These are phyloP conservation scores for Colletotrichum melonis DNA, from an alignment of 2,329 filamentous ascomycete species.

Conservation along the genomic window DNA sequence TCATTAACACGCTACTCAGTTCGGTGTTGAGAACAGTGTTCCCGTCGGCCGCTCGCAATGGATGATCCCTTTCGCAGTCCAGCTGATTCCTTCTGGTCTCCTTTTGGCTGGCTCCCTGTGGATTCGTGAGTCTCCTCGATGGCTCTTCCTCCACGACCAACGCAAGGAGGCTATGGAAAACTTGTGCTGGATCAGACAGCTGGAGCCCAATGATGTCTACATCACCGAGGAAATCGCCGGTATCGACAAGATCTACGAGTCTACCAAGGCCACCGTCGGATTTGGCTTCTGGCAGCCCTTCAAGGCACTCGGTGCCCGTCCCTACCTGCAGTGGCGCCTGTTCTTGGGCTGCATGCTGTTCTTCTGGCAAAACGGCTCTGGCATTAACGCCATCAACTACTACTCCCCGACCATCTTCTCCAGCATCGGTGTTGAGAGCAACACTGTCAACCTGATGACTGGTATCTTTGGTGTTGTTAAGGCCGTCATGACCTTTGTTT, in stretches of 20 bases:
- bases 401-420: slow-evolving; percentile 71
- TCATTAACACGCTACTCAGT: slow-evolving; percentile 42
- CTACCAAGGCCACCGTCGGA: slow-evolving; percentile 64
- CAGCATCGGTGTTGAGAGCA: slow-evolving; percentile 26
- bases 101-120: slow-evolving; percentile 60
- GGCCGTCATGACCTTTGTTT: slow-evolving; percentile 71
- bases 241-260: slow-evolving; percentile 61
- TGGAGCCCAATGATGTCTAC: slow-evolving; percentile 62
- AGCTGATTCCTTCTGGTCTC: slow-evolving; percentile 65
- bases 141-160: slow-evolving; percentile 66
- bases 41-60: slow-evolving; percentile 45
- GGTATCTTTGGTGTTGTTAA: slow-evolving; percentile 77
- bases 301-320: slow-evolving; percentile 57
- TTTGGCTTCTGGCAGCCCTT: slow-evolving; percentile 71
- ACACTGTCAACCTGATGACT: slow-evolving; percentile 61
- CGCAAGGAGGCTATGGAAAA: slow-evolving; percentile 62
- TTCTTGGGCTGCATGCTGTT: slow-evolving; percentile 73
- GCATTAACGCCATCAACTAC: slow-evolving; percentile 76
- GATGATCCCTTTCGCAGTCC: slow-evolving; percentile 64
- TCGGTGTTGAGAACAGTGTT: slow-evolving; percentile 35
- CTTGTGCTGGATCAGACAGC: slow-evolving; percentile 66
- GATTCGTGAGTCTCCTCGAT: slow-evolving; percentile 68
- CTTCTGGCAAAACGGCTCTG: slow-evolving; percentile 74
- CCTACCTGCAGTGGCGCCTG: slow-evolving; percentile 67
- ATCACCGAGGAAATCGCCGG: slow-evolving; percentile 72